phyloP scores from a whole-genome alignment of 495 filamentous ascomycete species.

The Emericellopsis terricola region DNA sequence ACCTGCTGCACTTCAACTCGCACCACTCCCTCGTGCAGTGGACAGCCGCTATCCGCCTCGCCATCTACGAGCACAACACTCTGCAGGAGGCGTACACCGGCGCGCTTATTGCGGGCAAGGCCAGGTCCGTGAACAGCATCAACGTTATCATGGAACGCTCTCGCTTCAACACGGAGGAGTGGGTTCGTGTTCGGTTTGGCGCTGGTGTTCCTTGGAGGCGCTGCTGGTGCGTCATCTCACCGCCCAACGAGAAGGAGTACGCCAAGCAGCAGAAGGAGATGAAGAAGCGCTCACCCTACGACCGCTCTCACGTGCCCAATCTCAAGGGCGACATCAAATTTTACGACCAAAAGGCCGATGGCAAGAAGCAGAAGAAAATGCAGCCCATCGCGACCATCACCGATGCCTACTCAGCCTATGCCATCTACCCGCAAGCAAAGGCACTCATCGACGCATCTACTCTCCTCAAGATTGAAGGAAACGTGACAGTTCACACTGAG shows the following conservation, averaged over 20 bases:
- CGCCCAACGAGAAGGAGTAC: conserved; percentile 82
- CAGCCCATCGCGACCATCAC: conserved; percentile 79
- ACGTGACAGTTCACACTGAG: conserved; percentile 65
- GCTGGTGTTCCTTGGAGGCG: conserved; percentile 92
- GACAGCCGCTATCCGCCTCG: conserved; percentile 85
- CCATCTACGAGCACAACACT: conserved; percentile 87
- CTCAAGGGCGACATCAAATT: conserved; percentile 85
- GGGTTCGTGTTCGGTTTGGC: conserved; percentile 89
- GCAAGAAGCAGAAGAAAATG: conserved; percentile 82
- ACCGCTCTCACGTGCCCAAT: conserved; percentile 40
- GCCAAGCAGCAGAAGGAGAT: conserved; percentile 63
- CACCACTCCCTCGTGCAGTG: conserved; percentile 86
- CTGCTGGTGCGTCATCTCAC: conserved; percentile 88
- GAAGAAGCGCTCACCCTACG: conserved; percentile 77
- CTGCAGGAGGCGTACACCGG: conserved; percentile 95
- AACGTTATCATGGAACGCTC: conserved; percentile 65
- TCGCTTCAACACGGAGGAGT: conserved; percentile 66
- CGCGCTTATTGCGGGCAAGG: conserved; percentile 87
- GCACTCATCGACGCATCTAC: conserved; percentile 88
- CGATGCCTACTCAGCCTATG: conserved; percentile 81
- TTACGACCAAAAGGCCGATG: conserved; percentile 52
- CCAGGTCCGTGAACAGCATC: conserved; percentile 74
- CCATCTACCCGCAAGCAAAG: conserved; percentile 89
- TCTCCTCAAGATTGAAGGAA: conserved; percentile 83
- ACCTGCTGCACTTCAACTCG: conserved; percentile 89